Percentiles rank a stretch among this genome's conserved stretches.
Conservation (phyloP, 176 grass and related monocot genomes). For the Miscanthus lutarioriparius region DNA sequence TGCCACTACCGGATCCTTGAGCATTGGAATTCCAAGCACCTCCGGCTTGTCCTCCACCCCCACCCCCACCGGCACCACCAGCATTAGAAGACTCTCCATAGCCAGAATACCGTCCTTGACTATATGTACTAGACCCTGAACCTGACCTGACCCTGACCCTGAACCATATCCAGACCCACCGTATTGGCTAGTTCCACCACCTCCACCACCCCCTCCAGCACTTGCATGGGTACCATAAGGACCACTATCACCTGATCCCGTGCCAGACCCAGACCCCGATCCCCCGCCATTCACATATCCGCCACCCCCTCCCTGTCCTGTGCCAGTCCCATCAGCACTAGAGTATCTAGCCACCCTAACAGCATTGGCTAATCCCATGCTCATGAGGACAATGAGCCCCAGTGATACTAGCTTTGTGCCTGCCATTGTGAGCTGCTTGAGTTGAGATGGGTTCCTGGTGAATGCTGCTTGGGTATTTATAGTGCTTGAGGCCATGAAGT, state of each 20-base stretch:
- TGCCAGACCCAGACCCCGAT: background rate
- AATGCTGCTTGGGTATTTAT: background rate
- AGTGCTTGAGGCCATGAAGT: background rate
- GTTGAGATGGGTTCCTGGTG: background rate
- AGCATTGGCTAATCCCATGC: conserved; percentile 11
- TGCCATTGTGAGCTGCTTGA: background rate
- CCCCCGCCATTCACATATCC: background rate
- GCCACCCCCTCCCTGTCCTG: background rate
- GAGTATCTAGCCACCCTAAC: conserved; percentile 15
- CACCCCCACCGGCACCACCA: background rate
- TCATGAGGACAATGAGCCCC: background rate
- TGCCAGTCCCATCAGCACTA: background rate
- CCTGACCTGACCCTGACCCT: background rate
- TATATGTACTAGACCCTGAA: background rate
- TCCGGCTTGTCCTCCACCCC: background rate
- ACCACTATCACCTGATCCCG: background rate
- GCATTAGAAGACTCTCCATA: background rate
- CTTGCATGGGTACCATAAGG: background rate
- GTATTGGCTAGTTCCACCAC: background rate
- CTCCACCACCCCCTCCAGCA: background rate
- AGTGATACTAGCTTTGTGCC: background rate
- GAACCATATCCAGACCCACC: conserved; percentile 13
- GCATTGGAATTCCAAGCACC: background rate
- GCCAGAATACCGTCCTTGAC: background rate
- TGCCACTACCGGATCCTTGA: background rate